Percentiles rank a stretch among this genome's conserved stretches.
These are phyloP conservation scores for Pythium pyrilobum DNA, from an alignment of 352 stramenopile species.

Conservation along the genomic window DNA sequence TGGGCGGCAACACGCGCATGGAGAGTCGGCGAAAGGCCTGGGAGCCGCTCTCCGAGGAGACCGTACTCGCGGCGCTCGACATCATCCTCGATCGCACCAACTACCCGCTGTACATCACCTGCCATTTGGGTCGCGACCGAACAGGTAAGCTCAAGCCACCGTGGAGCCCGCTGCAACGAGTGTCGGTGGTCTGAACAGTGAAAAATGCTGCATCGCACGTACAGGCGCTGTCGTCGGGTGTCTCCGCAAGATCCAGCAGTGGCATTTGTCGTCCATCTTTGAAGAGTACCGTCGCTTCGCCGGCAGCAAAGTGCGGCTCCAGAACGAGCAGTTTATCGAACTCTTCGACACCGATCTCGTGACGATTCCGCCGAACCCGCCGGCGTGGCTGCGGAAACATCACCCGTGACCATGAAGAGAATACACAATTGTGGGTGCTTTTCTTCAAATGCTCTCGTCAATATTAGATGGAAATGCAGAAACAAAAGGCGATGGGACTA, in stretches of 20 bases:
- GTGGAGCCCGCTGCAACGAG: not conserved
- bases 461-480: conserved; percentile 20
- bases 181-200: not conserved
- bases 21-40: conserved; percentile 84
- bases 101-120: conserved; percentile 90
- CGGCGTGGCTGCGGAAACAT: conserved; percentile 68
- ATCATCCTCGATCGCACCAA: conserved; percentile 87
- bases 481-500: conserved; percentile 1
- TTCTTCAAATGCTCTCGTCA: not conserved
- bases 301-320: conserved; percentile 84
- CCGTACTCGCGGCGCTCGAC: conserved; percentile 85
- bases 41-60: conserved; percentile 86
- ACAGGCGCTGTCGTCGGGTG: conserved; percentile 84
- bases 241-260: conserved; percentile 91
- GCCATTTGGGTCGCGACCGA: conserved; percentile 85
- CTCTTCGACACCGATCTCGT: conserved; percentile 93
- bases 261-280: conserved; percentile 91
- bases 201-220: not conserved
- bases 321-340: conserved; percentile 94
- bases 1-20: conserved; percentile 87
- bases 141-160: conserved; percentile 43
- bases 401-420: conserved; percentile 12
- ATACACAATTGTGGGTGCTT: not conserved
- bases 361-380: conserved; percentile 71
- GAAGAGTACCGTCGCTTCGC: conserved; percentile 91